Evolutionary conservation across 2,329 filamentous ascomycete genomes (phyloP).

Genomic region (Cyphellophora attinorum): DNA sequence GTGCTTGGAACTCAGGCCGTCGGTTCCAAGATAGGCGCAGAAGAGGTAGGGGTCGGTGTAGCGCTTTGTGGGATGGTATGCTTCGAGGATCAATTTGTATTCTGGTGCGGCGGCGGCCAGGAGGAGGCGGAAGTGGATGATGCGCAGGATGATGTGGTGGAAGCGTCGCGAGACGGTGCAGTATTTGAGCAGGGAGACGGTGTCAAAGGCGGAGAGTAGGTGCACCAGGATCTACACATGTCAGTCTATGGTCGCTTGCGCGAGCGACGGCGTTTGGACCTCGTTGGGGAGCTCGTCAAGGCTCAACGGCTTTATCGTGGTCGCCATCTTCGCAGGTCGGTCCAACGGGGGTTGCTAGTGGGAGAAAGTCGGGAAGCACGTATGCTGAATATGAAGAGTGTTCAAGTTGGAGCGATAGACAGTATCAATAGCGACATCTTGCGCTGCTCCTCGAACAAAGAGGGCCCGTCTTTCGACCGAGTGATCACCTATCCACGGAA

Average conservation of each 20-base stretch:
- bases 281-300: conserved; percentile 24
- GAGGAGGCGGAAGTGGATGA: conserved; percentile 56
- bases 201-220: conserved; percentile 40
- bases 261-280: conserved; percentile 15
- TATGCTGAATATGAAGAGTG: no score
- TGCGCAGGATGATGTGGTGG: conserved; percentile 51
- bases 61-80: conserved; percentile 63
- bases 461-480: no score
- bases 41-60: conserved; percentile 59
- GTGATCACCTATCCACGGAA: no score
- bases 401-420: no score
- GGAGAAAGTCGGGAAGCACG: no score
- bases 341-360: no score
- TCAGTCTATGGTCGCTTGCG: not conserved
- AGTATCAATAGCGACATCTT: no score
- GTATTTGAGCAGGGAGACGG: conserved; percentile 46
- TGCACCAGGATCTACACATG: conserved; percentile 39
- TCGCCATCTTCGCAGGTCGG: no score
- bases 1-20: conserved; percentile 42
- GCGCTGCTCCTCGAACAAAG: no score
- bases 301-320: no score
- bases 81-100: conserved; percentile 65
- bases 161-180: conserved; percentile 54
- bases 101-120: conserved; percentile 48
- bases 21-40: conserved; percentile 58